Evolutionary conservation across 179 eudicot genomes (phyloP).

Genomic region (Beta macrorhiza): DNA sequence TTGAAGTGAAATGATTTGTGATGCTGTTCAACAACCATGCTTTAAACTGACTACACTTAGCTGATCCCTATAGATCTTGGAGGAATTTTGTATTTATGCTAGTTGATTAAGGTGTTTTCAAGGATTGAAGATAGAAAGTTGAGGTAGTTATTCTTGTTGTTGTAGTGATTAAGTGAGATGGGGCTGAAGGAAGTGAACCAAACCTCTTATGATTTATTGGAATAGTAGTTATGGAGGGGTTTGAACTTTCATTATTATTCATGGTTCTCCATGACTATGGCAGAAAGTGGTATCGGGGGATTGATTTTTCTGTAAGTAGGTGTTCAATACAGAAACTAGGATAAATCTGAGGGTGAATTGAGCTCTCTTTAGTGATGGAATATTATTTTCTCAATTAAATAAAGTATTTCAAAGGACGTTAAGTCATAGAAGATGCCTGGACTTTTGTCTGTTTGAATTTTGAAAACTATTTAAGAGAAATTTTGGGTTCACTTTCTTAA

Average conservation of each 20-base stretch:
- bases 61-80: not conserved
- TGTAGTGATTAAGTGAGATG: no score
- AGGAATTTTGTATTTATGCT: not conserved
- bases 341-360: not conserved
- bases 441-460: not conserved
- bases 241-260: not conserved
- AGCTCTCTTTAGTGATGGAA: not conserved
- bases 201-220: not conserved
- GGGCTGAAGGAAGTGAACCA: not conserved
- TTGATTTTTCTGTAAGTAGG: not conserved
- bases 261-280: not conserved
- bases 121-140: not conserved
- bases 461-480: not conserved
- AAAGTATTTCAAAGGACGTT: not conserved
- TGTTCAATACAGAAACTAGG: not conserved
- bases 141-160: not conserved
- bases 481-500: not conserved
- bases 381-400: not conserved
- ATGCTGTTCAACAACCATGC: slow-evolving; percentile 9
- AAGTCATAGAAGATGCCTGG: not conserved
- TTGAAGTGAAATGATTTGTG: not conserved
- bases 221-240: not conserved
- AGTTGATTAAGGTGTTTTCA: not conserved
- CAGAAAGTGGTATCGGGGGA: not conserved
- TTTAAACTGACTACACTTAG: not conserved